These are phyloP conservation scores for Ramalina intermedia DNA, from an alignment of 495 filamentous ascomycete genomes.

Conservation along the genomic window DNA sequence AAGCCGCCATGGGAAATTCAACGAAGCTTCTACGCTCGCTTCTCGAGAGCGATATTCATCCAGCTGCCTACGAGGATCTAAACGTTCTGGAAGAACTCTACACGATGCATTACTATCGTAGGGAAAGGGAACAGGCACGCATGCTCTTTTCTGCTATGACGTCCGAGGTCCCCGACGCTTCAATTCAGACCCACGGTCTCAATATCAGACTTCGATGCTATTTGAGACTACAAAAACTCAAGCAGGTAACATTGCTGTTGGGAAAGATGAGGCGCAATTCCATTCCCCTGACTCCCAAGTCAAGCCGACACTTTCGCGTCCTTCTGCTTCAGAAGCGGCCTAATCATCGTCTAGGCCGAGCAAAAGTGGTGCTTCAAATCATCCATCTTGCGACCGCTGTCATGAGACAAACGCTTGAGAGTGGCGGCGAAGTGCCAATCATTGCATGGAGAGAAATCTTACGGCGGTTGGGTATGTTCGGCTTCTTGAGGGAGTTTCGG, in stretches of 20 bases:
- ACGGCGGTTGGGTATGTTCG: constrained; percentile 32
- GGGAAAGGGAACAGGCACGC: constrained; percentile 38
- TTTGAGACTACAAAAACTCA: constrained; percentile 10
- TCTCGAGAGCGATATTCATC: constrained; percentile 57
- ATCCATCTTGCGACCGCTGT: neutral
- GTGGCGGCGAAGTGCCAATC: constrained; percentile 20
- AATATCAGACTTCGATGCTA: constrained; percentile 30
- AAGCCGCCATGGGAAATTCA: constrained; percentile 40
- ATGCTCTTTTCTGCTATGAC: constrained; percentile 37
- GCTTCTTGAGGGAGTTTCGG: constrained; percentile 26
- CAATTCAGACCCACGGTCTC: constrained; percentile 13
- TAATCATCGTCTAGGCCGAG: neutral
- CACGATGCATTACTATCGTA: constrained; percentile 29
- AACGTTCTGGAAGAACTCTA: constrained; percentile 43
- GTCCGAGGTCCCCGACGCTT: constrained; percentile 9
- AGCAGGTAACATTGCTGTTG: constrained; percentile 12
- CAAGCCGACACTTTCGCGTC: constrained; percentile 9
- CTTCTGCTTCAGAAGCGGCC: constrained; percentile 10
- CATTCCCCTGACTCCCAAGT: constrained; percentile 8
- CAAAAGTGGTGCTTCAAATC: neutral
- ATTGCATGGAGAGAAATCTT: constrained; percentile 33
- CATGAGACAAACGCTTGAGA: neutral
- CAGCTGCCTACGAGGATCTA: constrained; percentile 53
- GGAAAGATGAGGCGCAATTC: constrained; percentile 15
- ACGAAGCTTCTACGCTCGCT: constrained; percentile 42